These are phyloP conservation scores for Plasmodium inui DNA, from an alignment of 169 alveolate species.

Conservation along the genomic window DNA sequence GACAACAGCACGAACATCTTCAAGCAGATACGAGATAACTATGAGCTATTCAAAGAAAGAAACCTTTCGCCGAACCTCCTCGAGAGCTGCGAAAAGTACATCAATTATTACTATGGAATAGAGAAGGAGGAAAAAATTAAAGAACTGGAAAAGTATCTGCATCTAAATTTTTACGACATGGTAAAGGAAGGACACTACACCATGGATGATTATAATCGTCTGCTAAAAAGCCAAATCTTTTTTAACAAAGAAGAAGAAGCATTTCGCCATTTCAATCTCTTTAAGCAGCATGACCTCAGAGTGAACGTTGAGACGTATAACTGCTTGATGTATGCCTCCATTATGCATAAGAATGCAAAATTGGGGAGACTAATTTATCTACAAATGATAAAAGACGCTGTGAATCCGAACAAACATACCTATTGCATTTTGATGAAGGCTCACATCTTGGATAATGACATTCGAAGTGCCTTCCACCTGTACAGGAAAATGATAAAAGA, in stretches of 20 bases:
- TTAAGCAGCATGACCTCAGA: conserved; percentile 64
- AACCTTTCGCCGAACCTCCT: conserved; percentile 37
- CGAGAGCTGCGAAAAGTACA: conserved; percentile 48
- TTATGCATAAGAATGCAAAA: conserved; percentile 74
- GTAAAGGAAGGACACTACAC: conserved; percentile 34
- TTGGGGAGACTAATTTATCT: conserved; percentile 84
- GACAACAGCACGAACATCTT: conserved; percentile 51
- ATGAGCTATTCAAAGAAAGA: conserved; percentile 36
- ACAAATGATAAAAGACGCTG: conserved; percentile 82
- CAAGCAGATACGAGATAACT: conserved; percentile 44
- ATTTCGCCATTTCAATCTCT: conserved; percentile 65
- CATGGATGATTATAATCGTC: conserved; percentile 32
- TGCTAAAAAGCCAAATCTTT: conserved; percentile 67
- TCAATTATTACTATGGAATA: conserved; percentile 66
- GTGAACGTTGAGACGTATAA: conserved; percentile 82
- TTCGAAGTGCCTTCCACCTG: conserved; percentile 83
- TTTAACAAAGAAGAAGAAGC: conserved; percentile 58
- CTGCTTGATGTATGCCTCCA: conserved; percentile 77
- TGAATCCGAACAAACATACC: conserved; percentile 83
- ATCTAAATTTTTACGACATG: conserved; percentile 56
- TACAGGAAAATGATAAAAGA: conserved; percentile 87
- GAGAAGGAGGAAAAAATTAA: conserved; percentile 64
- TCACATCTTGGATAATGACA: conserved; percentile 80
- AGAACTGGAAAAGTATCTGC: conserved; percentile 23
- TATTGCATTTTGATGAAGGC: conserved; percentile 85